Conservation (phyloP, 345 rosid genomes). For the Acer negundo region DNA sequence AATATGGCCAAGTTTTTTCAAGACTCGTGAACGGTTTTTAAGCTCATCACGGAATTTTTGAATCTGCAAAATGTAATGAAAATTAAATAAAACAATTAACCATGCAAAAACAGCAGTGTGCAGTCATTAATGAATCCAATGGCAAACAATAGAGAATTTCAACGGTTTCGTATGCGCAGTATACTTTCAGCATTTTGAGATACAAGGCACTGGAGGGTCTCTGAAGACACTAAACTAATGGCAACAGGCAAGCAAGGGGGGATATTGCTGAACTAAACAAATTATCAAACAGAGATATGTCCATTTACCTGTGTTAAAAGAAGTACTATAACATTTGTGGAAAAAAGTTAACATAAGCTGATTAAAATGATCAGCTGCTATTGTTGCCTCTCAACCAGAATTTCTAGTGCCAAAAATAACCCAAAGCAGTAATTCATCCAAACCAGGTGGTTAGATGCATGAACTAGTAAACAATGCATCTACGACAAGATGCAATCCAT, state of each 20-base stretch:
- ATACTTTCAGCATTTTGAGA: not conserved
- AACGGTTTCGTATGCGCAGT: not conserved
- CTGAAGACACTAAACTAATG: not conserved
- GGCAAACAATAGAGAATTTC: not conserved
- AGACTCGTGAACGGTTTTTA: conserved; percentile 84
- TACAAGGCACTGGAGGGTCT: not conserved
- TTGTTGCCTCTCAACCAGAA: not conserved
- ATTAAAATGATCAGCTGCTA: not conserved
- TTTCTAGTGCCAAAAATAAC: not conserved
- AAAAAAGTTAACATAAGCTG: not conserved
- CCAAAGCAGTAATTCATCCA: not conserved
- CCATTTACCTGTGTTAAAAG: not conserved
- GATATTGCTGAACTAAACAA: not conserved
- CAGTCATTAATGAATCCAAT: not conserved
- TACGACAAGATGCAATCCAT: not conserved
- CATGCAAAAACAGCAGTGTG: not conserved
- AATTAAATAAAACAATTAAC: not conserved
- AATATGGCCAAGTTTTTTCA: conserved; percentile 94
- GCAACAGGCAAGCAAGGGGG: not conserved
- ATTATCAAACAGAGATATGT: not conserved
- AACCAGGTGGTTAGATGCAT: not conserved
- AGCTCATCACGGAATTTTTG: conserved; percentile 96
- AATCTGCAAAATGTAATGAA: conserved; percentile 54
- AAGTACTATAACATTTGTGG: not conserved
- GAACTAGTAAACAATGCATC: not conserved